Percentiles rank a stretch among this genome's conserved stretches.
Evolutionary conservation across 495 filamentous ascomycete genomes (phyloP).

Genomic region (Daldinia childiae): DNA sequence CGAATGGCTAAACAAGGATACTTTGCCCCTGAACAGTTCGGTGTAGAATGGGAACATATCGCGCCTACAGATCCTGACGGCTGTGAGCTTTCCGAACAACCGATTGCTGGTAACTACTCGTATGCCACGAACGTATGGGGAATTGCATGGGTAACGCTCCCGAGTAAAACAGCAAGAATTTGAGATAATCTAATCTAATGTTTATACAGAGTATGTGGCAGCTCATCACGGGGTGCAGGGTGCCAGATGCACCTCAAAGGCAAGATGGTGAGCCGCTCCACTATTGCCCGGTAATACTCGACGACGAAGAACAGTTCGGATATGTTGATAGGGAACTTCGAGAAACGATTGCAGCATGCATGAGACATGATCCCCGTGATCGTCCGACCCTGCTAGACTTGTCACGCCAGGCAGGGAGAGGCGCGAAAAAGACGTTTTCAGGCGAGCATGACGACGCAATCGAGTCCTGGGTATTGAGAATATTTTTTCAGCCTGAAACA

Average conservation of each 20-base stretch:
- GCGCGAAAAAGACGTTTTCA: neutral
- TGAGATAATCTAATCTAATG: neutral
- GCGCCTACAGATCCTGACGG: neutral
- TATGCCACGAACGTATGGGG: slow-evolving; percentile 27
- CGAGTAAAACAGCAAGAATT: neutral
- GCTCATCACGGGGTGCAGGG: slow-evolving; percentile 18
- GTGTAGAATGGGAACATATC: slow-evolving; percentile 31
- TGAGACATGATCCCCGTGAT: slow-evolving; percentile 11
- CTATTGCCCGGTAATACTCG: slow-evolving; percentile 12
- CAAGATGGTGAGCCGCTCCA: neutral
- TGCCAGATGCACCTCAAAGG: slow-evolving; percentile 5
- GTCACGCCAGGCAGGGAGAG: neutral
- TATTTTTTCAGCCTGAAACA: neutral
- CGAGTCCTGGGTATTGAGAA: neutral
- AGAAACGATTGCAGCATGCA: slow-evolving; percentile 7
- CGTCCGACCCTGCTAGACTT: slow-evolving; percentile 5
- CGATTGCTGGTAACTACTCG: slow-evolving; percentile 27
- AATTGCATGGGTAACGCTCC: slow-evolving; percentile 25
- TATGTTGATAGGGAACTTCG: slow-evolving; percentile 8
- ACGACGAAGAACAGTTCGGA: neutral
- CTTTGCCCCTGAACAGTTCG: slow-evolving; percentile 40
- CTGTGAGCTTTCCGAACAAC: slow-evolving; percentile 21
- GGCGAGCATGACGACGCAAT: slow-evolving; percentile 14
- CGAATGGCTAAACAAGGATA: slow-evolving; percentile 13
- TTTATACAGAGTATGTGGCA: slow-evolving; percentile 32